Evolutionary conservation across 805 yeast species (phyloP), one percentile per base, ranked within the genome.

Genomic region (Ogataea methylovora): DNA sequence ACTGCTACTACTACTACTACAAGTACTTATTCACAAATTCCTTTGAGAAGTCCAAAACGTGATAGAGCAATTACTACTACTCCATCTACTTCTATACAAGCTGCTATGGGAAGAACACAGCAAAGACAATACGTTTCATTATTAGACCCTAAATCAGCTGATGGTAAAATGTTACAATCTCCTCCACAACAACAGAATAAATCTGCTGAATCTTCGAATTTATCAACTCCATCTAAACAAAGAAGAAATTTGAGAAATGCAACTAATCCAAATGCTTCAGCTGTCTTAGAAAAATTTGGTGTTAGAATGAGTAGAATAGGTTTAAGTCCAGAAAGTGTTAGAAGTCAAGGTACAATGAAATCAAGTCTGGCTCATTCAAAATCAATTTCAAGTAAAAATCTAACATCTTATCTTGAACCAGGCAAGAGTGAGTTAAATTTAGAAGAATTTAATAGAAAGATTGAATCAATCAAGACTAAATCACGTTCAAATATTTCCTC

Each of bases 311-410:
- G 48, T 18, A 41, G 43, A 38, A 29, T 55, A 12, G 58, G 54
- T 19, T 20, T 29, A 32, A 33, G 17, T 8, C n/a, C 8, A n/a
- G 24, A 21, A 12, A 12, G 10, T 20, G 29, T 21, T 7, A 9
- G 6, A 18, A 29, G 6, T 18, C 29, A 10, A 22, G n/a, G n/a
- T n/a, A n/a, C n/a, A n/a, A n/a, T n/a, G n/a, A n/a, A n/a, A n/a
- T n/a, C n/a, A n/a, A n/a, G n/a, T n/a, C n/a, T 29, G 14, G 16
- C 8, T 4, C 16, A 45, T 8, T 42, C 52, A 6, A 35, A 37
- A 30, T 51, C 61, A 5, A 36, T 54, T 1, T 57, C 62, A 2
- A 43, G 54, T 1, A 43, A 56, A 34, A 45, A 53, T 24, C 40
- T 58, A 14, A 31, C 48, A 3, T 41, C 52, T 12, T 52, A 44